These are phyloP conservation scores for Hypomontagnella submonticulosa DNA, from an alignment of 495 filamentous ascomycete genomes.

Conservation along the genomic window DNA sequence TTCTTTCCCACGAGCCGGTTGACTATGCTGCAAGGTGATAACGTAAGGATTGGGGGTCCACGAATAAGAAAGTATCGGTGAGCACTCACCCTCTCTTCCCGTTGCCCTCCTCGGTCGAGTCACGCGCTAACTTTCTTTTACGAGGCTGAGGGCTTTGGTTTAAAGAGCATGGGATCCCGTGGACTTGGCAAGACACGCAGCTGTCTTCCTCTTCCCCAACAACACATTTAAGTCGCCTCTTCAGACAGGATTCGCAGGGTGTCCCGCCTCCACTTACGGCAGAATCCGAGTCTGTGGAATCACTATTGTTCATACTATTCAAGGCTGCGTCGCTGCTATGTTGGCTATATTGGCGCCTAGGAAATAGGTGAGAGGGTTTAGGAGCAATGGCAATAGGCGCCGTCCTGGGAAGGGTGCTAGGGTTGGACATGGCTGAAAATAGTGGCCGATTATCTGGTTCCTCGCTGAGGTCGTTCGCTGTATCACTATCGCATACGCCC, in stretches of 20 bases:
- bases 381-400: slow-evolving; percentile 68
- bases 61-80: slow-evolving; percentile 45
- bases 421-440: slow-evolving; percentile 59
- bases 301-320: slow-evolving; percentile 58
- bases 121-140: slow-evolving; percentile 77
- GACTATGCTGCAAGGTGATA: slow-evolving; percentile 43
- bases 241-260: slow-evolving; percentile 74
- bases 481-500: slow-evolving; percentile 27
- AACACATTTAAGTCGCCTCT: slow-evolving; percentile 88
- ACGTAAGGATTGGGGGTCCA: slow-evolving; percentile 47
- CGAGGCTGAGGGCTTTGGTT: slow-evolving; percentile 72
- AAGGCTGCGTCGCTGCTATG: slow-evolving; percentile 53
- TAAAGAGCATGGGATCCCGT: slow-evolving; percentile 71
- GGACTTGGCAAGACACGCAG: slow-evolving; percentile 72
- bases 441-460: slow-evolving; percentile 25
- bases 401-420: slow-evolving; percentile 62
- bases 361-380: slow-evolving; percentile 58
- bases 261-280: slow-evolving; percentile 53
- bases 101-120: slow-evolving; percentile 66
- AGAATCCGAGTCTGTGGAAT: slow-evolving; percentile 62
- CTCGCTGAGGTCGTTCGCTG: slow-evolving; percentile 28
- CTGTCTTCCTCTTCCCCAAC: slow-evolving; percentile 76
- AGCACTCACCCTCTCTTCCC: slow-evolving; percentile 67
- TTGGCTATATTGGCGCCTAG: slow-evolving; percentile 57
- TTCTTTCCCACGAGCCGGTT: slow-evolving; percentile 33